Evolutionary conservation across 495 filamentous ascomycete species (phyloP).

Genomic region (Penicillium lividum): DNA sequence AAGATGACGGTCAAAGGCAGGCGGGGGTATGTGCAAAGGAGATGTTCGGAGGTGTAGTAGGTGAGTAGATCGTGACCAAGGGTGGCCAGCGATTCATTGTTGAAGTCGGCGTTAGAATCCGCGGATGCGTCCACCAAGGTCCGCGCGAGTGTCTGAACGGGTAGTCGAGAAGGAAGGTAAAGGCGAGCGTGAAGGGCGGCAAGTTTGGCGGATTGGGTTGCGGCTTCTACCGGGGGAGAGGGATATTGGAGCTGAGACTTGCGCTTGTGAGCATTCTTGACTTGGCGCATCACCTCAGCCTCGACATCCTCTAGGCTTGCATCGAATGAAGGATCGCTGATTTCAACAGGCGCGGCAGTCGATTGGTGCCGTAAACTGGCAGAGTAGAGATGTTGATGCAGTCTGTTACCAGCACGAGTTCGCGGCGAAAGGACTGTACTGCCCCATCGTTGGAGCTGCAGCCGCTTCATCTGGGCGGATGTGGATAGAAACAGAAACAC

Average conservation of each 20-base stretch:
- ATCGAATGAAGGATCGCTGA: conserved; percentile 12
- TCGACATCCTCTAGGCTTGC: conserved; percentile 19
- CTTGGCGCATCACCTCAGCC: conserved; percentile 18
- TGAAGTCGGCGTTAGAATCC: conserved; percentile 71
- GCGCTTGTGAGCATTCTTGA: conserved; percentile 23
- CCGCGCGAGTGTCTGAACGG: conserved; percentile 81
- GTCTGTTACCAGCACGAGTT: conserved; percentile 50
- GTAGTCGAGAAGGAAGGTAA: conserved; percentile 75
- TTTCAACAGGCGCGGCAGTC: conserved; percentile 36
- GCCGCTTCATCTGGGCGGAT: conserved; percentile 61
- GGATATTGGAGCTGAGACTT: conserved; percentile 46
- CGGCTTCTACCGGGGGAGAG: conserved; percentile 68
- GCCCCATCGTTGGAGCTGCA: conserved; percentile 71
- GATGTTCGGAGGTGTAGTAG: conserved; percentile 84
- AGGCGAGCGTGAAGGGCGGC: conserved; percentile 92
- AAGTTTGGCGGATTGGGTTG: conserved; percentile 82
- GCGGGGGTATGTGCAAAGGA: conserved; percentile 84
- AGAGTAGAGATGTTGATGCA: conserved; percentile 45
- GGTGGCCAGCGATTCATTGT: conserved; percentile 77
- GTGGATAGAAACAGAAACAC: conserved; percentile 10
- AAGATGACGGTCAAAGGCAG: conserved; percentile 81
- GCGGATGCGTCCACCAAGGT: conserved; percentile 83
- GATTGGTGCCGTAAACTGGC: conserved; percentile 40
- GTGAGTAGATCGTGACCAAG: conserved; percentile 80
- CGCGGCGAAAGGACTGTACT: conserved; percentile 64